Conservation (phyloP, 164 flowering plant genomes). For the Aristolochia californica region DNA sequence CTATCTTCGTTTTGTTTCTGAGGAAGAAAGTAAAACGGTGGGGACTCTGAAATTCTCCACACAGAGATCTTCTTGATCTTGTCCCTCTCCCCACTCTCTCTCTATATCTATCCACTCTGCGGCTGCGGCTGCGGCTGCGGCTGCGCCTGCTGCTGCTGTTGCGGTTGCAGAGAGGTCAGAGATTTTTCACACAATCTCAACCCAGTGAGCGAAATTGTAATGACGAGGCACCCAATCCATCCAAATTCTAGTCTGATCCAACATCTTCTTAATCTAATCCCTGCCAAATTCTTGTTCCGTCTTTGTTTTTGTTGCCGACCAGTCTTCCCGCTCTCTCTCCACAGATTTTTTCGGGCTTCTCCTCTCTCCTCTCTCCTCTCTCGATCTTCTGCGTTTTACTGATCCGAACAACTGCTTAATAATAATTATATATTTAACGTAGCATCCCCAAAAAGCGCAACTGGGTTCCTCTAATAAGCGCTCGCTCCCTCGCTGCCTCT, state of each 20-base stretch:
- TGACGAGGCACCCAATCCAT: constrained; percentile 7
- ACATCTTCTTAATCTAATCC: background rate
- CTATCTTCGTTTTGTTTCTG: background rate
- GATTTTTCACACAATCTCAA: background rate
- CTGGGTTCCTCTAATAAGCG: constrained; percentile 10
- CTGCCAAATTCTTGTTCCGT: background rate
- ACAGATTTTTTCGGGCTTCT: constrained; percentile 1
- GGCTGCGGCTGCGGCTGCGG: constrained; percentile 3
- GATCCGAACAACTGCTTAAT: background rate
- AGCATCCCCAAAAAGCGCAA: constrained; percentile 27
- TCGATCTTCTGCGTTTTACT: background rate
- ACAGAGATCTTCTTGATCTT: constrained; percentile 3
- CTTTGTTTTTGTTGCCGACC: constrained; percentile 10
- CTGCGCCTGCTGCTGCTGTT: constrained; percentile 6
- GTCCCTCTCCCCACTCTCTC: constrained; percentile 6
- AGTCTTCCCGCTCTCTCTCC: constrained; percentile 8
- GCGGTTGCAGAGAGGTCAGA: constrained; percentile 1
- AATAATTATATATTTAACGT: background rate
- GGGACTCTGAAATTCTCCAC: constrained; percentile 15
- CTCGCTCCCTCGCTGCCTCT: constrained; percentile 18
- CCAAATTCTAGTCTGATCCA: background rate
- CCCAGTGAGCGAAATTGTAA: constrained; percentile 3
- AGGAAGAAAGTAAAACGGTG: constrained; percentile 4
- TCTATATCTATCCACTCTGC: constrained; percentile 1
- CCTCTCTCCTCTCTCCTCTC: too few relatives aligned